Evolutionary conservation across 495 filamentous ascomycete species (phyloP), one percentile per base, ranked within the genome.

Genomic region (Staphylotrichum longicolle): DNA sequence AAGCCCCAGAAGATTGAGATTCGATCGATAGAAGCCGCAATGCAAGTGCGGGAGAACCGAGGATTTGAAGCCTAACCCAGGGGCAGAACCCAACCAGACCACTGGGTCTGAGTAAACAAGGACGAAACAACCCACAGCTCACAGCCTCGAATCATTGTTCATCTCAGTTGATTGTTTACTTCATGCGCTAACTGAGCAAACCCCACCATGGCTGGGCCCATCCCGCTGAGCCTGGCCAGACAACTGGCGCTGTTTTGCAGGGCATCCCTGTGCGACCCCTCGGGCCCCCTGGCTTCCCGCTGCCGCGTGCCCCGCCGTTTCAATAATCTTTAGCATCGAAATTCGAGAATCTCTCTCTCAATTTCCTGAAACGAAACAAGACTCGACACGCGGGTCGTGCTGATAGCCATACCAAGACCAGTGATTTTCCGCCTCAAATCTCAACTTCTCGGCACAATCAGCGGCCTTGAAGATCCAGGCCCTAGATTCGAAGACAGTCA

Each of bases 351-450:
- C 58, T 27, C 20, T 27, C 20, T 27, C 1, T 39, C 39, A 54
- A 61, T 61, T 40, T 61, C 35, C n/a, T 44, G 39, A 60, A 45
- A 52, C 57, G 57, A 60, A 60, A 60, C 48, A 53, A 12, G 15
- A 33, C 5, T 10, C 32, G 4, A 45, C 57, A 5, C 7, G 37
- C 34, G 30, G 56, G 12, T 53, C 11, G 32, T 20, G 47, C 50
- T 7, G 14, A 45, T 2, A 56, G 33, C 6, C 12, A 20, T 6
- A 30, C 46, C 45, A 20, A 20, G 9, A 8, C 20, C 11, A 6
- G 37, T 10, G 37, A 10, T 10, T 39, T 39, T 10, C 37, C 1
- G 37, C 37, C 37, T 39, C 37, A 39, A 39, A 39, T 39, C 10
- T 6, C 37, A 39, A 10, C 10, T 39, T 6, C 37, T 39, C 37